phyloP scores from a whole-genome alignment of 179 eudicot genomes.

The Gypsophila paniculata region DNA sequence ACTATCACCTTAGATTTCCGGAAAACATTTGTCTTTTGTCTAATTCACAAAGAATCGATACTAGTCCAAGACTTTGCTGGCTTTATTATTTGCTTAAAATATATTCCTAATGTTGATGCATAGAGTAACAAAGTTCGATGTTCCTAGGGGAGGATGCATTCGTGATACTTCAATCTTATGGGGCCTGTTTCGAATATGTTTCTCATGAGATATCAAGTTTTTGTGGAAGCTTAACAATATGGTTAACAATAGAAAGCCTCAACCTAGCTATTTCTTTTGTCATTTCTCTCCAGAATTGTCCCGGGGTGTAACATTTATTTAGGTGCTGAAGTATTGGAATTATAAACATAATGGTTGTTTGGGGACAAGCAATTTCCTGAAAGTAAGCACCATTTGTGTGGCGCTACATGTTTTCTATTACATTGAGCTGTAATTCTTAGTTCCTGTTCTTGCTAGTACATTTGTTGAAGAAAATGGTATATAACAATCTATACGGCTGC shows the following conservation, averaged over 20 bases:
- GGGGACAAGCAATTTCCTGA: background rate
- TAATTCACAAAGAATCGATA: background rate
- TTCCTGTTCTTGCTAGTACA: background rate
- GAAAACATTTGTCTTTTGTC: background rate
- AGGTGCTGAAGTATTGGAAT: background rate
- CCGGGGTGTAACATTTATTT: background rate
- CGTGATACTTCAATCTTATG: constrained; percentile 1
- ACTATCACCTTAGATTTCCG: background rate
- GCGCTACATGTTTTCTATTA: background rate
- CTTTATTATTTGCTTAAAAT: background rate
- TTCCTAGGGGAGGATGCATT: background rate
- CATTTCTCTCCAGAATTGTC: background rate
- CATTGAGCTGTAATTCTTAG: background rate
- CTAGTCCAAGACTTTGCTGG: background rate
- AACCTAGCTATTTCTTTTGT: background rate
- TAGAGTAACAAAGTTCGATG: background rate
- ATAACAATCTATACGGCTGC: no score
- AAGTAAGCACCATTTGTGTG: background rate
- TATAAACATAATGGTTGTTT: background rate
- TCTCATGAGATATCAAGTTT: background rate
- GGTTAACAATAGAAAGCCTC: constrained; percentile 1
- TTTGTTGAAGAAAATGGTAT: constrained; percentile 4
- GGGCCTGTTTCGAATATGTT: background rate
- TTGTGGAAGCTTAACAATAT: background rate
- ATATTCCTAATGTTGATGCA: background rate